Percentiles rank a stretch among this genome's conserved stretches.
Evolutionary conservation across 805 yeast species (phyloP).

Genomic region (Sugiyamaella lignohabitans): DNA sequence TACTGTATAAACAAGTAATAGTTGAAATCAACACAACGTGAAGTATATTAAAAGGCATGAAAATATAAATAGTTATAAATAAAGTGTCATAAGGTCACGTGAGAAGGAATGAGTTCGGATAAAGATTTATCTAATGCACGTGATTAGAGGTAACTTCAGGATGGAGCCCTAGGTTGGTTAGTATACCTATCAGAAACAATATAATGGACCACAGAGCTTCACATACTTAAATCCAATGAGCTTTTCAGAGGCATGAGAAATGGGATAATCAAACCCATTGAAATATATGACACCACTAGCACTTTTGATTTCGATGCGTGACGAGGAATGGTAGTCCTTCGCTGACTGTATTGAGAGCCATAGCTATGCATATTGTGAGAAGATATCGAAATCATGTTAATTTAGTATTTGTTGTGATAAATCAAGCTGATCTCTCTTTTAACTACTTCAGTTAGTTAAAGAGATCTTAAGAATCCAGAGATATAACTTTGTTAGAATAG

Average conservation of each 20-base stretch:
- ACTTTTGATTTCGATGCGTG: conserved; percentile 1
- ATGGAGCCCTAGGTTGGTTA: background rate
- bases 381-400: conserved; percentile 5
- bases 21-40: too few species aligned
- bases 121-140: too few species aligned
- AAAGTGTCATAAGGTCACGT: too few species aligned
- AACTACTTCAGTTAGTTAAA: too few species aligned
- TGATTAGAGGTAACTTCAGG: background rate
- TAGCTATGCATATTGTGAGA: background rate
- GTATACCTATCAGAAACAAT: background rate
- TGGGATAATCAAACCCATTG: conserved; percentile 25
- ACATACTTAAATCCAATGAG: conserved; percentile 16
- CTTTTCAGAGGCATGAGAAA: conserved; percentile 28
- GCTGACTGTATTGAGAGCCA: background rate
- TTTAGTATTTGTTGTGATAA: background rate
- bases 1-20: too few species aligned
- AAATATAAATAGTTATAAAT: too few species aligned
- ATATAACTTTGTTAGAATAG: too few species aligned
- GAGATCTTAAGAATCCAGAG: too few species aligned
- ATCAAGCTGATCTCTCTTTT: background rate
- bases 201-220: too few species aligned
- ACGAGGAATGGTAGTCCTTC: background rate
- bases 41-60: too few species aligned
- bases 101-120: too few species aligned
- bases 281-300: conserved; percentile 23